Evolutionary conservation across 495 filamentous ascomycete species (phyloP), one percentile per base, ranked within the genome.

Genomic region (Cairneyella variabilis): DNA sequence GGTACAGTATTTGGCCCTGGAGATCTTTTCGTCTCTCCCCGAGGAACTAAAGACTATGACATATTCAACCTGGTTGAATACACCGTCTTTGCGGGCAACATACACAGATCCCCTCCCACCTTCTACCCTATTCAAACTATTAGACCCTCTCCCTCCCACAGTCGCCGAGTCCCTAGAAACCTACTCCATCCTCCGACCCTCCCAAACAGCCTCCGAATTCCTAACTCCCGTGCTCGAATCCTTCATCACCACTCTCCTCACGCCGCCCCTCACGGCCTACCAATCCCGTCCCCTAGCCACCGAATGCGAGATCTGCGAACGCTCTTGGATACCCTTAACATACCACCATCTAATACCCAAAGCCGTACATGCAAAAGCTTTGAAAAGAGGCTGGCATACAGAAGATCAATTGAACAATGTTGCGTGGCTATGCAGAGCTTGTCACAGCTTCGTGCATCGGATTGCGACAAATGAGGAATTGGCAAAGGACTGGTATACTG

Each of bases 341-440:
- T 93, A 91, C 66, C 90, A 95, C 60, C 90, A 95, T 69, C 70
- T 96, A 42, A 89, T 95, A 54, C 90, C 90, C 27, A 73, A 81
- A 25, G 72, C 77, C 32, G 79, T 88, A 58, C 90, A 95, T 68
- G 80, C 74, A n/a, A 91, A 90, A 69, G 89, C 81, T 6, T 59
- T 88, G 11, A 88, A 88, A 69, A 74, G 88, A 25, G 88, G 89
- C 3, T 95, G 89, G 90, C 87, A 90, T 73, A 76, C 78, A 14
- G 81, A 83, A 56, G 83, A 84, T 73, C 76, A 80, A 71, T 60
- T 92, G 68, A 80, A 88, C 65, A 89, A 79, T 64, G 89, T 95
- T 22, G 90, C 90, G 25, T 96, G 89, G 89, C 66, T 96, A 61
- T 95, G 90, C 72, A 77, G 90, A 18, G 88, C 90, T 14, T 96